phyloP scores from a whole-genome alignment of 1,284 basidiomycete genomes.

The Trichosporon coremiiforme region DNA sequence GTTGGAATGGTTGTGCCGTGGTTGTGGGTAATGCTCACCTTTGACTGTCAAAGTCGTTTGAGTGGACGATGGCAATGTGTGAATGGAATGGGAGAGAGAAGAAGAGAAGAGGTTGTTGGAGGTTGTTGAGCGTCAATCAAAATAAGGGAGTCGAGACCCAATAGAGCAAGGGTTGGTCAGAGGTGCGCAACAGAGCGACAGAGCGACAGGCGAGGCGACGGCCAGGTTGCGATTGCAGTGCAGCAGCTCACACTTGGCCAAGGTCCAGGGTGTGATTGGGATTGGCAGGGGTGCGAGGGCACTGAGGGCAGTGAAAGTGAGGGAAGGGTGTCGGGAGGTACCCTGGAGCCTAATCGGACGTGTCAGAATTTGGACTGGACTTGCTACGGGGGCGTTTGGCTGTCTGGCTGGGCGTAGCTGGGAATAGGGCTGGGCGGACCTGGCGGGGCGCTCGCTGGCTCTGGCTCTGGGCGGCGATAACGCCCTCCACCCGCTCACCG shows the following conservation, averaged over 20 bases:
- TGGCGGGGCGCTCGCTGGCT: background rate
- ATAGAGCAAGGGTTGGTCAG: background rate
- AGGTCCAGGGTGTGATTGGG: background rate
- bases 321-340: background rate
- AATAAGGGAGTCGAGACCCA: constrained; percentile 1
- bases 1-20: too few relatives aligned
- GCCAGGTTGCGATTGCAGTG: too few relatives aligned
- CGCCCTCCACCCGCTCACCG: background rate
- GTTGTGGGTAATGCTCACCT: too few relatives aligned
- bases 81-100: constrained; percentile 4
- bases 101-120: background rate
- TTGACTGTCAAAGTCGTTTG: background rate
- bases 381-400: too few relatives aligned
- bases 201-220: background rate
- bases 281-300: constrained; percentile 16
- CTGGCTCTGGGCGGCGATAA: background rate
- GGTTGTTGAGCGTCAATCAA: constrained; percentile 5
- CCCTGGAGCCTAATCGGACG: constrained; percentile 19
- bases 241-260: background rate
- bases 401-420: background rate
- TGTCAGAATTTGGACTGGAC: constrained; percentile 3
- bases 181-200: background rate
- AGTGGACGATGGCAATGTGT: background rate
- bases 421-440: background rate
- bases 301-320: too few relatives aligned